phyloP scores from a whole-genome alignment of 352 stramenopile genomes.

The Globisporangium perplexum region DNA sequence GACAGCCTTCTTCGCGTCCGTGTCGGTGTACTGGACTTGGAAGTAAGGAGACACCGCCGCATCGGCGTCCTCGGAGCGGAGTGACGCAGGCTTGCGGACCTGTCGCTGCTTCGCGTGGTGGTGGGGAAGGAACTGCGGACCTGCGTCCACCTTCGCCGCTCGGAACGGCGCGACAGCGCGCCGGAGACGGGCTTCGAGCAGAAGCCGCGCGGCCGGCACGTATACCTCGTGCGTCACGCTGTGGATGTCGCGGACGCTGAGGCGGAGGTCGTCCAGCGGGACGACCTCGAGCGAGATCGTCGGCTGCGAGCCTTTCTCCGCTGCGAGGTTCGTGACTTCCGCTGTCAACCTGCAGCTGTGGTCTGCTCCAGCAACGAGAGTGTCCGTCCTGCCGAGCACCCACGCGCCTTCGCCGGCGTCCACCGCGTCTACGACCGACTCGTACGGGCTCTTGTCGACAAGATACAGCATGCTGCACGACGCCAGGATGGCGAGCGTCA shows the following conservation, averaged over 20 bases:
- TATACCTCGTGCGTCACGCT: conserved; percentile 33
- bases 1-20: conserved; percentile 14
- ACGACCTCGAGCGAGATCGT: conserved; percentile 30
- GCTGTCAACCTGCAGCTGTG: conserved; percentile 14
- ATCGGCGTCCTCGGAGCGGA: conserved; percentile 9
- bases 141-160: conserved; percentile 20
- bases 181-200: conserved; percentile 40
- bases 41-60: conserved; percentile 11
- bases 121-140: conserved; percentile 3
- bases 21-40: conserved; percentile 14
- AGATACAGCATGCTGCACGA: conserved; percentile 14
- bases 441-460: neutral
- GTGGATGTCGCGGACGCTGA: conserved; percentile 28
- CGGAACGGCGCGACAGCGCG: conserved; percentile 30
- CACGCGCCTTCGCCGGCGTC: conserved; percentile 15
- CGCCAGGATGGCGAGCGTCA: conserved; percentile 23
- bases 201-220: conserved; percentile 32
- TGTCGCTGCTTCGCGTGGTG: conserved; percentile 14
- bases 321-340: conserved; percentile 23
- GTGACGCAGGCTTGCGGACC: conserved; percentile 8
- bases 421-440: conserved; percentile 3
- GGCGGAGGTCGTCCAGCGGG: conserved; percentile 38
- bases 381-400: conserved; percentile 11
- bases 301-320: conserved; percentile 18
- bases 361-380: neutral